Conservation (phyloP, 2,329 filamentous ascomycete genomes). For the Pyrenophora tritici-repentis region DNA sequence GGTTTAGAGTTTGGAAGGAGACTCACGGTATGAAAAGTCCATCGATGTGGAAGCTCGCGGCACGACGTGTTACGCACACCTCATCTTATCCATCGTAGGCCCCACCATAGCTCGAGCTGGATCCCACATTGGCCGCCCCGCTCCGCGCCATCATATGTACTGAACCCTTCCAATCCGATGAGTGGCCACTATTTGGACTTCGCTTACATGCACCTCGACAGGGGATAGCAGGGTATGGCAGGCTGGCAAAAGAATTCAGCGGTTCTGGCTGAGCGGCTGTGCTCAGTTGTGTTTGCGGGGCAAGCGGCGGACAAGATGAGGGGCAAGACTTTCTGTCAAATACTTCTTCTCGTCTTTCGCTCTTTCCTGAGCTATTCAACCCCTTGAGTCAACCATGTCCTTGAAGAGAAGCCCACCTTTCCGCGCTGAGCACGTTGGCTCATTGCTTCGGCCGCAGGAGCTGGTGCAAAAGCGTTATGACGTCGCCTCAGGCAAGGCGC, state of each 20-base stretch:
- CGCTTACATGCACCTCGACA: conserved; percentile 16
- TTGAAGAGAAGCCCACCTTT: conserved; percentile 60
- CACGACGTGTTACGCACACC: conserved; percentile 3
- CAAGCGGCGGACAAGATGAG: conserved; percentile 25
- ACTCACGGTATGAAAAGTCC: neutral
- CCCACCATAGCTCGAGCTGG: conserved; percentile 30
- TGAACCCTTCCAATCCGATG: conserved; percentile 25
- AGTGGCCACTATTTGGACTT: neutral
- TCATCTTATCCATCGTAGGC: conserved; percentile 18
- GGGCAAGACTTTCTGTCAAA: conserved; percentile 21
- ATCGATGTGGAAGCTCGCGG: neutral
- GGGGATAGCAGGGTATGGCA: conserved; percentile 12
- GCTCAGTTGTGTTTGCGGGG: conserved; percentile 31
- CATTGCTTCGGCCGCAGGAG: conserved; percentile 67
- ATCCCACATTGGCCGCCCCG: conserved; percentile 26
- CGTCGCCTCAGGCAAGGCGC: conserved; percentile 57
- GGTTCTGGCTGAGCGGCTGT: conserved; percentile 13
- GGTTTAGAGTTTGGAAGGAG: neutral
- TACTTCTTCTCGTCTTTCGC: conserved; percentile 7
- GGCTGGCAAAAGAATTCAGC: conserved; percentile 17
- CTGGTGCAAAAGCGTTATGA: conserved; percentile 64
- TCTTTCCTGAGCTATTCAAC: conserved; percentile 7
- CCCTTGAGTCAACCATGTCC: conserved; percentile 40
- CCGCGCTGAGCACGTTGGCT: conserved; percentile 74
- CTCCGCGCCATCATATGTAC: conserved; percentile 11